These are phyloP conservation scores for Pichia terricola DNA, from an alignment of 1,139 yeast genomes.

Conservation along the genomic window DNA sequence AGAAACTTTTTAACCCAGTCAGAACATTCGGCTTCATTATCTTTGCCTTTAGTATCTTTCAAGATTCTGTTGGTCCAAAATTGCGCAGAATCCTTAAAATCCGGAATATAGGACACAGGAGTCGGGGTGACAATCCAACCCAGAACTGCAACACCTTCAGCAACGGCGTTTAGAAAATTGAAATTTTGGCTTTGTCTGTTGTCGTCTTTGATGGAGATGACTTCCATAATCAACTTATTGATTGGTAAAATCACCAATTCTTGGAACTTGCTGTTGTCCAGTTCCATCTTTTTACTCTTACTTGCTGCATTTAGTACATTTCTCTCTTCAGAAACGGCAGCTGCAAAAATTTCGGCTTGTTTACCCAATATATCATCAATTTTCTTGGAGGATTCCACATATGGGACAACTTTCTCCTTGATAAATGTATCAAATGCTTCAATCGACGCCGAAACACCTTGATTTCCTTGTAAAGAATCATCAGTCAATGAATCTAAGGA, in stretches of 20 bases:
- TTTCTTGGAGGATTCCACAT: slow-evolving; percentile 44
- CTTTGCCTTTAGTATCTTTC: slow-evolving; percentile 58
- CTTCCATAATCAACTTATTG: slow-evolving; percentile 47
- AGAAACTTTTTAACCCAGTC: slow-evolving; percentile 74
- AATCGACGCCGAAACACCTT: slow-evolving; percentile 24
- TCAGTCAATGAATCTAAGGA: too few species aligned
- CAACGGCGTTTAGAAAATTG: slow-evolving; percentile 71
- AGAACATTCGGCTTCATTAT: slow-evolving; percentile 44
- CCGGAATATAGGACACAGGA: slow-evolving; percentile 61
- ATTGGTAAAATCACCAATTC: slow-evolving; percentile 55
- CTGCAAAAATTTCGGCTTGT: slow-evolving; percentile 44
- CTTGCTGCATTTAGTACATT: slow-evolving; percentile 51
- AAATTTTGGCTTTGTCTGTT: slow-evolving; percentile 58
- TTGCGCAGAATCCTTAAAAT: slow-evolving; percentile 83
- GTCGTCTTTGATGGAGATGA: slow-evolving; percentile 59
- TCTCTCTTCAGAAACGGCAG: slow-evolving; percentile 54
- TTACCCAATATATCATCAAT: slow-evolving; percentile 59
- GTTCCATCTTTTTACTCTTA: slow-evolving; percentile 55
- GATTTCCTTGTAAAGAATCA: slow-evolving; percentile 23
- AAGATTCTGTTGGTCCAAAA: slow-evolving; percentile 89
- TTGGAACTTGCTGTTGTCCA: slow-evolving; percentile 42
- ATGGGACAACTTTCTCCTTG: slow-evolving; percentile 46
- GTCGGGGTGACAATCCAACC: slow-evolving; percentile 83
- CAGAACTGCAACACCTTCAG: slow-evolving; percentile 83
- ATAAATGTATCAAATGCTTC: slow-evolving; percentile 48